Evolutionary conservation across 2,329 filamentous ascomycete genomes (phyloP).

Genomic region (Penicillium sp.): DNA sequence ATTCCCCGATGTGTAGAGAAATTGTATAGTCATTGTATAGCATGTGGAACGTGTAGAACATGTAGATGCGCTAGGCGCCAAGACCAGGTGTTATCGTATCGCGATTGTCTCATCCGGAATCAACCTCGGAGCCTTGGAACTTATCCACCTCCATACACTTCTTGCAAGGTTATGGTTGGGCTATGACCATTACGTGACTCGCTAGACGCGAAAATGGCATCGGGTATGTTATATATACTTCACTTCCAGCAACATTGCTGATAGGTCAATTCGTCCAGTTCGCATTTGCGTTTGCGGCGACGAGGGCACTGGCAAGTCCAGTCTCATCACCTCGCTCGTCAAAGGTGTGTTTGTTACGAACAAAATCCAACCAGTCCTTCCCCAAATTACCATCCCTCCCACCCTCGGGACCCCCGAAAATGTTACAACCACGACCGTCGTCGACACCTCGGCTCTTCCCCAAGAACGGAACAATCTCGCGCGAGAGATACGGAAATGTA

Average conservation of each 20-base stretch:
- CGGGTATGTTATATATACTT: background rate
- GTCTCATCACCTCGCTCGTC: constrained; percentile 89
- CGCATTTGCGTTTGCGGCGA: constrained; percentile 96
- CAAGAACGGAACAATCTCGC: constrained; percentile 87
- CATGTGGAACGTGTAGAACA: background rate
- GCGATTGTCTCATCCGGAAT: constrained; percentile 3
- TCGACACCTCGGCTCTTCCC: constrained; percentile 93
- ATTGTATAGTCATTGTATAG: background rate
- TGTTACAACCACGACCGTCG: constrained; percentile 87
- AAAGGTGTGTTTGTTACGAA: constrained; percentile 95
- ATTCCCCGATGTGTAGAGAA: background rate
- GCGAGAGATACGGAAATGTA: constrained; percentile 93
- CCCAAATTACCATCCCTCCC: constrained; percentile 91
- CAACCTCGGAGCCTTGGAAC: background rate
- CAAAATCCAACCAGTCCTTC: constrained; percentile 92
- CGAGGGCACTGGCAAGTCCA: constrained; percentile 91
- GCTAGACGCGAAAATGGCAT: constrained; percentile 12
- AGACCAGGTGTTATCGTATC: constrained; percentile 10
- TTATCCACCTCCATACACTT: background rate
- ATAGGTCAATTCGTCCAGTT: constrained; percentile 52
- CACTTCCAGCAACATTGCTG: background rate
- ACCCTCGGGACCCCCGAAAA: constrained; percentile 92
- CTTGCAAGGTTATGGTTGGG: background rate
- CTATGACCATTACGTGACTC: constrained; percentile 1
- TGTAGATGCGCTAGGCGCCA: constrained; percentile 1